Conservation (phyloP, 768 basidiomycete species). For the Macrolepiota albuminosa region DNA sequence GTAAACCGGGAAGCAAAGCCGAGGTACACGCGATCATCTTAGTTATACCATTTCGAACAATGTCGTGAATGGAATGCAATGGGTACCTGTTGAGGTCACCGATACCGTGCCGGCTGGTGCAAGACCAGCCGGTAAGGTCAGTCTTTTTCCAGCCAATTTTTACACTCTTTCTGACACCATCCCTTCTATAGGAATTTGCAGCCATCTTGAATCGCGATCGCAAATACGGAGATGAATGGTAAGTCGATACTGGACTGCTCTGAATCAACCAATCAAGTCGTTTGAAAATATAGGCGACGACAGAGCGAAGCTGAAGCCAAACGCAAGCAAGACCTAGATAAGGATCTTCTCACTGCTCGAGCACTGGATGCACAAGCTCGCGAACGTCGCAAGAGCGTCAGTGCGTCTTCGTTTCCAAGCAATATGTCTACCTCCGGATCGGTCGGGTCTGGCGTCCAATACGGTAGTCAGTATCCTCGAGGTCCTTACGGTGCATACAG, state of each 20-base stretch:
- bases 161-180: background rate
- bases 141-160: constrained; percentile 16
- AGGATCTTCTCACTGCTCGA: constrained; percentile 51
- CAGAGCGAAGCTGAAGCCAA: constrained; percentile 37
- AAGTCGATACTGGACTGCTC: constrained; percentile 7
- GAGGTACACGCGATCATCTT: constrained; percentile 18
- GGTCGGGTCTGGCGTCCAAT: constrained; percentile 8
- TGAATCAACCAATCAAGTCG: background rate
- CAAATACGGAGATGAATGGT: constrained; percentile 44
- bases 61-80: constrained; percentile 60
- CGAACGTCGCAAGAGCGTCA: constrained; percentile 55
- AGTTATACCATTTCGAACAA: constrained; percentile 74
- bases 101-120: constrained; percentile 56
- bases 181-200: constrained; percentile 45
- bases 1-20: background rate
- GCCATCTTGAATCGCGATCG: constrained; percentile 53
- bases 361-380: constrained; percentile 48
- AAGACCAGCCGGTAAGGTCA: constrained; percentile 52
- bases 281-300: constrained; percentile 24
- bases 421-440: constrained; percentile 26
- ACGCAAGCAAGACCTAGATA: constrained; percentile 50
- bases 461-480: constrained; percentile 21
- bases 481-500: constrained; percentile 21
- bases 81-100: constrained; percentile 69
- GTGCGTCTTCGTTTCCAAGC: constrained; percentile 24